Base-by-base conservation (phyloP, 371 early-diverging fungal species). In the Phascolomyces articulosus region DNA sequence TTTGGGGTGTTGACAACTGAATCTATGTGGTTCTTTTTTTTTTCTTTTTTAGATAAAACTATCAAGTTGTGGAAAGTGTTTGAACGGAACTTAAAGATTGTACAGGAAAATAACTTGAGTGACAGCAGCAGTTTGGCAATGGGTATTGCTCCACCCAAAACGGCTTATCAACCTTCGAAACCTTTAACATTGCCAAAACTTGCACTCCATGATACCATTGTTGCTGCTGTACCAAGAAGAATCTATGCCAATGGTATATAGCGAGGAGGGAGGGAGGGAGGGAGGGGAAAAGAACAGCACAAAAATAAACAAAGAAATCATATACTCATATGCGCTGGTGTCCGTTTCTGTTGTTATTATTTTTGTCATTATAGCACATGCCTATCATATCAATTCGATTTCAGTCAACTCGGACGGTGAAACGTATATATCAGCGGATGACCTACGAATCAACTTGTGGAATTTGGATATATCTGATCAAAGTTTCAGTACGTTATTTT, bases 321-420 rank as follows among this genome's bases (percentile, higher is more conserved):
- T n/a, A 44, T 18, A 15, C 16, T 13, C 16, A 15, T 11, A n/a
- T 11, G 15, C 16, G 16, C 16, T 13, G 8, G 16, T 44, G 4
- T 4, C 16, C 4, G 4, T n/a, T 0, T 15, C 44, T 44, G 44
- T 16, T 44, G 16, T n/a, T 41, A n/a, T n/a, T 41, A n/a, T n/a
- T 41, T 41, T 34, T 94, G 94, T 77, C 95, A 2, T 51, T 23
- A 51, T 57, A 79, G 95, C 96, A 38, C 97, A 98, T 76, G 90
- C 93, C 0, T 97, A 97, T 77, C 95, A 95, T 64, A 94, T 97
- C 83, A 96, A 97, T 78, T 95, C 96, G 9, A 93, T 98, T 29
- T 95, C 95, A 34, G 85, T 95, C 64, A 96, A 96, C 75, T 91
- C 93, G 41, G 96, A 95, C 74, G 88, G 85, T 56, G 95, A 96